Evolutionary conservation across 495 filamentous ascomycete species (phyloP).

Genomic region (Xylaria longipes): DNA sequence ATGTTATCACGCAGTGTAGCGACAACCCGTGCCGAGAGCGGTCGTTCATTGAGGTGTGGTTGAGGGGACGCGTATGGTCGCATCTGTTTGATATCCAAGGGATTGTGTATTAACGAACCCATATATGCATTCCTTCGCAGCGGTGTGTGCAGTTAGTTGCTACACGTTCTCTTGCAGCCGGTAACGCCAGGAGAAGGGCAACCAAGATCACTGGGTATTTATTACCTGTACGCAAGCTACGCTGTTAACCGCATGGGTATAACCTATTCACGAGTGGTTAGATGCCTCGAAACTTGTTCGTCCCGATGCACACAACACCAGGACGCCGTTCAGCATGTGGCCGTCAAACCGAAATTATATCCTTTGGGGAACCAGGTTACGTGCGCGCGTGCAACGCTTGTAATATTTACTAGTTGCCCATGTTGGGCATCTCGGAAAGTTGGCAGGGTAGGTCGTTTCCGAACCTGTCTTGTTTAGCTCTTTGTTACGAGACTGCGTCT

Average conservation of each 20-base stretch:
- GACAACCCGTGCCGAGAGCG: not conserved
- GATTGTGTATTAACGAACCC: not conserved
- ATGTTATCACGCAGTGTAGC: not conserved
- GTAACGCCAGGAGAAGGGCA: not conserved
- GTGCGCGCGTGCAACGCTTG: not conserved
- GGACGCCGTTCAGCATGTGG: not conserved
- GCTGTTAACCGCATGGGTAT: not conserved
- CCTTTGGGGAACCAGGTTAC: not conserved
- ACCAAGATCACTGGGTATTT: not conserved
- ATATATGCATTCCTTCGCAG: not conserved
- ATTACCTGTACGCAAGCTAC: not conserved
- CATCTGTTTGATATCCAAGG: not conserved
- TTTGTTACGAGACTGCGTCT: not conserved
- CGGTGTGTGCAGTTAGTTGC: not conserved
- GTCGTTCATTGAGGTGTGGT: not conserved
- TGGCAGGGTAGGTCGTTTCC: not conserved
- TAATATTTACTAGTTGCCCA: not conserved
- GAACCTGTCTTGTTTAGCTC: not conserved
- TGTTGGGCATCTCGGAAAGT: not conserved
- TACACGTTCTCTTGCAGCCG: not conserved
- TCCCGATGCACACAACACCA: not conserved
- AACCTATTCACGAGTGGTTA: not conserved
- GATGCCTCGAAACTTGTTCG: not conserved
- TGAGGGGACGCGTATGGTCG: not conserved
- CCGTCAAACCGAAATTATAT: not conserved